Evolutionary conservation across 2,329 filamentous ascomycete species (phyloP).

Genomic region (Fusarium sp.): DNA sequence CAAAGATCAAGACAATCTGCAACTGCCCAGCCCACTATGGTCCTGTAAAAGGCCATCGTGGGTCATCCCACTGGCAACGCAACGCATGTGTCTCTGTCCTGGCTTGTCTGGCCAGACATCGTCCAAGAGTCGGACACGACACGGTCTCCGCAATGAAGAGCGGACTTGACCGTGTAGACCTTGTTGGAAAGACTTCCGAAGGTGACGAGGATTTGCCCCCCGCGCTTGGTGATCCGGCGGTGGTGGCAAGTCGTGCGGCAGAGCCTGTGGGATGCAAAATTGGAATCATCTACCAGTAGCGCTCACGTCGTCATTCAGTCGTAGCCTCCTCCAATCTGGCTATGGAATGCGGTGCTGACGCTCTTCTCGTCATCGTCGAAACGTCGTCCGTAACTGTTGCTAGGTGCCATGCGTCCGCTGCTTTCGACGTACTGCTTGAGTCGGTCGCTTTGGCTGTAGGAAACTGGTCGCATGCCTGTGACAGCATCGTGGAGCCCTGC

Average conservation of each 20-base stretch:
- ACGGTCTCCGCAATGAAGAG: constrained; percentile 39
- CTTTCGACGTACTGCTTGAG: constrained; percentile 95
- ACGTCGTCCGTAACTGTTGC: constrained; percentile 77
- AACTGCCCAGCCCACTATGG: constrained; percentile 45
- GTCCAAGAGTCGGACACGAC: constrained; percentile 43
- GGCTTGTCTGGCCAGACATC: constrained; percentile 35
- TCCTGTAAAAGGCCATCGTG: constrained; percentile 36
- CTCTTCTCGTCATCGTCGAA: constrained; percentile 96
- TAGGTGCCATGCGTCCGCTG: constrained; percentile 75
- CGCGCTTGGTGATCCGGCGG: constrained; percentile 41
- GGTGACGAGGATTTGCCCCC: constrained; percentile 38
- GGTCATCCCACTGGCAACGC: constrained; percentile 40
- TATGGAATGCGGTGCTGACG: constrained; percentile 95
- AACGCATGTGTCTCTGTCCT: constrained; percentile 41
- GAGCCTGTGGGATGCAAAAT: constrained; percentile 49
- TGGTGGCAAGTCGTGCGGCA: constrained; percentile 42
- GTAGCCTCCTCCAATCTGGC: constrained; percentile 81
- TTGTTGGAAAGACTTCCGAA: constrained; percentile 44
- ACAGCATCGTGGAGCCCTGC: constrained; percentile 81
- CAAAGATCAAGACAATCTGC: constrained; percentile 50
- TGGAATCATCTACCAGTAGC: constrained; percentile 49
- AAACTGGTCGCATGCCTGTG: constrained; percentile 73
- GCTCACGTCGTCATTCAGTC: constrained; percentile 58
- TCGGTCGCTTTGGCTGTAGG: constrained; percentile 77
- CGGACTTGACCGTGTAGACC: constrained; percentile 40